phyloP scores from a whole-genome alignment of 2,329 filamentous ascomycete species.

The Aureobasidium sp. region DNA sequence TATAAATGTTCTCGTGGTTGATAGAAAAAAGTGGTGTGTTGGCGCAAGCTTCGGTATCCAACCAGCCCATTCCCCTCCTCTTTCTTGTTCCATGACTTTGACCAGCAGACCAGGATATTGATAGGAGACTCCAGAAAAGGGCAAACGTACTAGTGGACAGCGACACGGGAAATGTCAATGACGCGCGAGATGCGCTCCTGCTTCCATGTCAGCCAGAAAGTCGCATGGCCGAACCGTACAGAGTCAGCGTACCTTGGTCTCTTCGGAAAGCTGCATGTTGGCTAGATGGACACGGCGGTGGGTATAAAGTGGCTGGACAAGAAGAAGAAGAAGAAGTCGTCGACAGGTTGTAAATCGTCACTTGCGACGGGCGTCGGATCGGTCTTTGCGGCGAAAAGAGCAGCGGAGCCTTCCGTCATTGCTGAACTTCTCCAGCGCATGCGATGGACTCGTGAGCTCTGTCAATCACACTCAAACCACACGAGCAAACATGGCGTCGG shows the following conservation, averaged over 20 bases:
- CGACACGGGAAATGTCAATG: slow-evolving; percentile 88
- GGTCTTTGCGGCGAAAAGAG: slow-evolving; percentile 12
- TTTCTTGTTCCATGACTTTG: background rate
- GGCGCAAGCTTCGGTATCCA: too few relatives aligned
- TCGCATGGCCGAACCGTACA: background rate
- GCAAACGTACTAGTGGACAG: slow-evolving; percentile 82
- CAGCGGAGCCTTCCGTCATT: slow-evolving; percentile 3
- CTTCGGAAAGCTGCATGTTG: slow-evolving; percentile 73
- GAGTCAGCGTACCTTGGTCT: slow-evolving; percentile 69
- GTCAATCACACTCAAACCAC: background rate
- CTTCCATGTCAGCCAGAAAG: slow-evolving; percentile 22
- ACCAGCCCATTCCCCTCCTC: background rate
- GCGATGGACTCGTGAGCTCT: background rate
- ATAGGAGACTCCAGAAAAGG: background rate
- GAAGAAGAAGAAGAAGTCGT: background rate
- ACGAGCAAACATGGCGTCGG: slow-evolving; percentile 53
- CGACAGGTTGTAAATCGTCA: background rate
- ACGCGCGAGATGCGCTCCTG: slow-evolving; percentile 97
- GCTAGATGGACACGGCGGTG: background rate
- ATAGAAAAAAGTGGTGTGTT: background rate
- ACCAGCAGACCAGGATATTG: background rate
- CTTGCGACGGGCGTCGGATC: background rate
- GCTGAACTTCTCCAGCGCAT: background rate
- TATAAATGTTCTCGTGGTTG: background rate
- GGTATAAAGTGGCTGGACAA: background rate